A percentile compares a stretch with the other conserved stretches of the same genome.
phyloP scores from a whole-genome alignment of 2,329 filamentous ascomycete species.

The Neofusicoccum umdonicola region DNA sequence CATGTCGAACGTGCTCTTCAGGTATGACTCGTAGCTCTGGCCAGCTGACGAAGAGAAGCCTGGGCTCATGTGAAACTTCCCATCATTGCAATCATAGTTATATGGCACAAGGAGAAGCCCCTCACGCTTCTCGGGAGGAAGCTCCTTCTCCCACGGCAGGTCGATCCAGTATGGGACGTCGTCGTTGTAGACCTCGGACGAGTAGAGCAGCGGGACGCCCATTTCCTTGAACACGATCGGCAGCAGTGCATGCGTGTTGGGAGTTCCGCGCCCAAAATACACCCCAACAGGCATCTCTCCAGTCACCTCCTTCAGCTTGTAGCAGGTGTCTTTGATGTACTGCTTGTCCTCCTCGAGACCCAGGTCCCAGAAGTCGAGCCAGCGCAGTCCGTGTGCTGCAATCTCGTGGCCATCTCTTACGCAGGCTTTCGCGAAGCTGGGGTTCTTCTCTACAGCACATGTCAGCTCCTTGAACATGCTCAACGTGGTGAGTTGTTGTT shows the following conservation, averaged over 20 bases:
- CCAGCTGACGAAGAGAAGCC: conserved; percentile 42
- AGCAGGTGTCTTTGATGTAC: conserved; percentile 40
- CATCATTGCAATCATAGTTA: conserved; percentile 43
- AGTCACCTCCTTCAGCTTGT: conserved; percentile 33
- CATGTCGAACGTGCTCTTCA: conserved; percentile 44
- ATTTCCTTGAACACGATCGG: conserved; percentile 30
- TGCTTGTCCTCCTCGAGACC: conserved; percentile 37
- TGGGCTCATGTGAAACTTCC: conserved; percentile 46
- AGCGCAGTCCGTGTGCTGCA: conserved; percentile 41
- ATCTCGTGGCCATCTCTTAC: conserved; percentile 44
- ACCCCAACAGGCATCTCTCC: conserved; percentile 35
- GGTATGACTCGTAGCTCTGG: conserved; percentile 34
- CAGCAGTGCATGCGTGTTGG: conserved; percentile 25
- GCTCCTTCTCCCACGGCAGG: conserved; percentile 26
- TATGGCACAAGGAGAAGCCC: conserved; percentile 41
- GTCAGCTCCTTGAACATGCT: not conserved
- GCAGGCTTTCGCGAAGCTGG: conserved; percentile 39
- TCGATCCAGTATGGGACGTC: conserved; percentile 31
- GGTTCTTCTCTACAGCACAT: conserved; percentile 33
- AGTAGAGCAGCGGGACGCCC: conserved; percentile 28
- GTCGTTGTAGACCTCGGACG: conserved; percentile 31
- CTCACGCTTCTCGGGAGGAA: conserved; percentile 33
- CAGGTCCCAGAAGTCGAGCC: conserved; percentile 45
- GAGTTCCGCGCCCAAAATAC: conserved; percentile 36
- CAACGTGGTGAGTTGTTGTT: not conserved